Base-by-base conservation (phyloP, 371 early-diverging fungal genomes). In the Rhizopus delemar region DNA sequence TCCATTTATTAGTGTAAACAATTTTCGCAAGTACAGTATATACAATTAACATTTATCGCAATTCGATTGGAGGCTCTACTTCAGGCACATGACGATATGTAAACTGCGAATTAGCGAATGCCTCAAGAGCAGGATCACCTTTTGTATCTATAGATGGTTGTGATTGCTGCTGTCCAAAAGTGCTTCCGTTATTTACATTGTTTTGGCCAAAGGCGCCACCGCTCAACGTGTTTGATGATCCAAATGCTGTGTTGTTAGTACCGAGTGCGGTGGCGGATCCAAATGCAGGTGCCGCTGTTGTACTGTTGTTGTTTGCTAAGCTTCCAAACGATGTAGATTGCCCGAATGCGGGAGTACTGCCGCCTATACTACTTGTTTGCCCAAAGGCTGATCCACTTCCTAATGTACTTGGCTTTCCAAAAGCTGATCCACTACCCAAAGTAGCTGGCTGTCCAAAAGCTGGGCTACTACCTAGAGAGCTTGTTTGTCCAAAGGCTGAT, bases 51-150 rank as follows among this genome's bases (percentile, higher is more conserved):
- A 22, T 35, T 58, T 63, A 63, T 16, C 59, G 55, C 46, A 58
- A 41, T 4, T 77, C 70, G 38, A 66, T 39, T 4, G 83, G 83
- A 6, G 83, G 83, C 15, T 81, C 83, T 7, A 72, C 56, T 45
- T 83, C 83, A 4, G 83, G 83, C 45, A 83, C 69, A 29, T 65
- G 51, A 41, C 67, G 60, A 43, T 75, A 69, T 32, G 59, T 65
- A 57, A 83, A 83, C 2, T 51, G 34, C 5, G 69, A 71, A 4
- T 78, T 77, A 8, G 59, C 39, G 50, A 72, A 83, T 13, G 81
- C 77, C 16, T 67, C 61, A 22, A 72, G 51, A 16, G 71, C 76
- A 11, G 70, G 62, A 15, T 38, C 16, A 8, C 52, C 58, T 5
- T 54, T 46, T 4, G 49, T 41, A 22, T 53, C 9, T 13, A 46